These are phyloP conservation scores for Herpomyces periplanetae DNA, from an alignment of 2,329 filamentous ascomycete genomes.

Conservation along the genomic window DNA sequence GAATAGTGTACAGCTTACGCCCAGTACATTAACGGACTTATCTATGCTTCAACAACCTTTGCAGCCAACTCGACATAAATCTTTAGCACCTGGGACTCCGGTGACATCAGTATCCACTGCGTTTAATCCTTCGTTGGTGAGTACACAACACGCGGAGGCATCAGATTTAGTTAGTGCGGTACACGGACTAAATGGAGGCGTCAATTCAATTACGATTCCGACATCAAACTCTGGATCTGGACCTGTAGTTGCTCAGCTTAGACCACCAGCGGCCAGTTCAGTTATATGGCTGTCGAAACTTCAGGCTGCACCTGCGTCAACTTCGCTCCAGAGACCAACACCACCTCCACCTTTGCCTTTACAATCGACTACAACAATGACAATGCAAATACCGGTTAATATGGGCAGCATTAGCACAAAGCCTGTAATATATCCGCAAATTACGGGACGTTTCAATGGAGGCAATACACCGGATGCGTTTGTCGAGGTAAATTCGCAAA, in stretches of 20 bases:
- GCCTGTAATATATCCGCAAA: constrained; percentile 4
- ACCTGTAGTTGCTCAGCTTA: constrained; percentile 7
- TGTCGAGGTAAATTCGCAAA: constrained; percentile 10
- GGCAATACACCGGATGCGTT: constrained; percentile 8
- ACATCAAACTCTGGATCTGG: too few relatives aligned
- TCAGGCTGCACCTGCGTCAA: constrained; percentile 6
- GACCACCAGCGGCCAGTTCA: constrained; percentile 9
- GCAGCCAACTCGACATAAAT: constrained; percentile 16
- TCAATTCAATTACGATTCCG: too few relatives aligned
- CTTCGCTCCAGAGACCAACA: constrained; percentile 7
- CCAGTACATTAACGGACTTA: constrained; percentile 24
- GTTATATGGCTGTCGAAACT: constrained; percentile 5
- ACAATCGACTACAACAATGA: constrained; percentile 8
- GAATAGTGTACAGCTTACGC: constrained; percentile 7
- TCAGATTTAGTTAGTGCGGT: too few relatives aligned
- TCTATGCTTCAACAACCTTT: constrained; percentile 20
- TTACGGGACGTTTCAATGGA: constrained; percentile 8
- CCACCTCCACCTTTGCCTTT: constrained; percentile 10
- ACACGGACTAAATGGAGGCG: too few relatives aligned
- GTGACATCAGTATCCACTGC: too few relatives aligned
- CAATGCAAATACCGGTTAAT: constrained; percentile 7
- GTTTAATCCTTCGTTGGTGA: too few relatives aligned
- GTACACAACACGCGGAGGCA: too few relatives aligned
- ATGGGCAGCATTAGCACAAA: constrained; percentile 3
- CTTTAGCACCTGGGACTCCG: too few relatives aligned